Base-by-base conservation (phyloP, 2,329 filamentous ascomycete genomes). In the Byssothecium circinans region DNA sequence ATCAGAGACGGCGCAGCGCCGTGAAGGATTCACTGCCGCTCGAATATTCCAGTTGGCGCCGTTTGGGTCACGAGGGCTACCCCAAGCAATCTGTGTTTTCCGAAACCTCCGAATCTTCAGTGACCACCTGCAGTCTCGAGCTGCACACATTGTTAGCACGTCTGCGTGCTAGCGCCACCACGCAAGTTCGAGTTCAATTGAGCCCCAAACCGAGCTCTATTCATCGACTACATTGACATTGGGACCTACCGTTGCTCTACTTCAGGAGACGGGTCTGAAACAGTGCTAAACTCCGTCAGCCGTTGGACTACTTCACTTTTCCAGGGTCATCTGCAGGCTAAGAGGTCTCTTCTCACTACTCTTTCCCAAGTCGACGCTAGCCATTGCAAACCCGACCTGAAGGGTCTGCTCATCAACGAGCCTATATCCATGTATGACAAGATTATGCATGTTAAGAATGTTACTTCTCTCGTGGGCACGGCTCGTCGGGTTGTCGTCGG, bases 81-180 rank as follows among this genome's bases (percentile, higher is more conserved):
- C n/a, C n/a, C 10, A 25, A 10, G 23, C 10, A 47, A 50, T 50
- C 46, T 48, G 37, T 34, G 41, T 43, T 6, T 49, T 20, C 50
- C 51, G 54, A 47, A 19, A 38, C 17, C 8, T 42, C 49, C 50
- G 43, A 50, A 29, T n/a, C n/a, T n/a, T n/a, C n/a, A n/a, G n/a
- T n/a, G n/a, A n/a, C n/a, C n/a, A n/a, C n/a, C n/a, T n/a, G n/a
- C n/a, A n/a, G n/a, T n/a, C n/a, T n/a, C n/a, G n/a, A n/a, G n/a
- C n/a, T n/a, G n/a, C n/a, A n/a, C n/a, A n/a, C n/a, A 14, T 23
- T 39, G 34, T 42, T 55, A 50, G 49, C 43, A 17, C 33, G 4
- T 36, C 32, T 19, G 39, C 22, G 15, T 15, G 36, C 36, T 39
- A 39, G 20, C 19, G 36, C 36, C 15, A 12, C 29, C 29, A n/a